Percentiles rank a stretch among this genome's conserved stretches.
These are phyloP conservation scores for Handroanthus guayacan DNA, from an alignment of 257 asterid species.

Conservation along the genomic window DNA sequence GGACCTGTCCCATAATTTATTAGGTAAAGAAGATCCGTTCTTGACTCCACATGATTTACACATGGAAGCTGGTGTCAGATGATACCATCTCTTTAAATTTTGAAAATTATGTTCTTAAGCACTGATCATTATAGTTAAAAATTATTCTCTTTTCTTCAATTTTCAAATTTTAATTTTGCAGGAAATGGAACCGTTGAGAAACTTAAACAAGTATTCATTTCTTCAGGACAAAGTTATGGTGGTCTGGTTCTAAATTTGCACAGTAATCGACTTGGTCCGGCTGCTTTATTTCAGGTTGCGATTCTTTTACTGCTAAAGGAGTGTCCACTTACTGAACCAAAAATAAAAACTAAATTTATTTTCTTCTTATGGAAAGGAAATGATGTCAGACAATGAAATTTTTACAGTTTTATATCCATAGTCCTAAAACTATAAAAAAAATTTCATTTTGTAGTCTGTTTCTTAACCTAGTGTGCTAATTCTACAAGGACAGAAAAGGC, in stretches of 20 bases:
- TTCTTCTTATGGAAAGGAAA: not conserved
- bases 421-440: constrained; percentile 10
- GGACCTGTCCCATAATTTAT: constrained; percentile 90
- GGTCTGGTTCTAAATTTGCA: constrained; percentile 86
- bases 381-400: constrained; percentile 12
- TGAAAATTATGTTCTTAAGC: constrained; percentile 12
- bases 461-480: not conserved
- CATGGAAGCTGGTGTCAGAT: constrained; percentile 22
- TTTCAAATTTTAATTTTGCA: constrained; percentile 42
- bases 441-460: not conserved
- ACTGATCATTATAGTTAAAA: constrained; percentile 16
- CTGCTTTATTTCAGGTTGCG: constrained; percentile 80
- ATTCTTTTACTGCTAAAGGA: constrained; percentile 27
- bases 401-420: constrained; percentile 8
- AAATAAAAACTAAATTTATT: not conserved
- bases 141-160: constrained; percentile 32
- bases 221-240: constrained; percentile 83
- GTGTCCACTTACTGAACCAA: not conserved
- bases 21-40: constrained; percentile 57
- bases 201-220: constrained; percentile 72
- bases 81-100: constrained; percentile 19
- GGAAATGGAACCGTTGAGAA: constrained; percentile 84
- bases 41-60: constrained; percentile 29
- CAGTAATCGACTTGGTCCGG: constrained; percentile 79
- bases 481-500: not conserved